A percentile compares a stretch with the other conserved stretches of the same genome.
Conservation (phyloP, 2,329 filamentous ascomycete species). For the Pseudogymnoascus sp. region DNA sequence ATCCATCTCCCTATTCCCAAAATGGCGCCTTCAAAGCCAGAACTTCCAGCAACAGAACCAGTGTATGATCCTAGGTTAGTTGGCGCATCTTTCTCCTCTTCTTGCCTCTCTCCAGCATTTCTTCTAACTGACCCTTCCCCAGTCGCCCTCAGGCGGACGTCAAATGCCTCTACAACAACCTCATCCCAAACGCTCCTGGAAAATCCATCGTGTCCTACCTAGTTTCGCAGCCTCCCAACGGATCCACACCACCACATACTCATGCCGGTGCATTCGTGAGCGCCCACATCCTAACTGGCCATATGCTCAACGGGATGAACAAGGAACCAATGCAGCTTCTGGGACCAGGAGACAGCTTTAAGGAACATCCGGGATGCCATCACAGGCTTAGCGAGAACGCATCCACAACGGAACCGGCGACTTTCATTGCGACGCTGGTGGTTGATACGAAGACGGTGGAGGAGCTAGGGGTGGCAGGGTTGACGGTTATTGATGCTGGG, state of each 20-base stretch:
- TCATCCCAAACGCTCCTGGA: constrained; percentile 34
- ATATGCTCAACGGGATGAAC: constrained; percentile 43
- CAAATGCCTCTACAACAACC: constrained; percentile 19
- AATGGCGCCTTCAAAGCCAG: not conserved
- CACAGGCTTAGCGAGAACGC: constrained; percentile 40
- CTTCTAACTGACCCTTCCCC: not conserved
- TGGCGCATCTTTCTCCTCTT: too few species aligned
- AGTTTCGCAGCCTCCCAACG: constrained; percentile 33
- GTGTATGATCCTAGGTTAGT: not conserved
- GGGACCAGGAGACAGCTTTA: constrained; percentile 33
- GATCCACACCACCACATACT: constrained; percentile 38
- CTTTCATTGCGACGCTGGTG: constrained; percentile 34
- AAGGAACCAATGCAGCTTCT: constrained; percentile 29
- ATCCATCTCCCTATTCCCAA: not conserved
- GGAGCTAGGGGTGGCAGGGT: constrained; percentile 24
- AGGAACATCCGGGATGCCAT: constrained; percentile 42
- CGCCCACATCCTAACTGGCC: constrained; percentile 34
- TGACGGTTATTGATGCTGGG: constrained; percentile 32
- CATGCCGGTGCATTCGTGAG: constrained; percentile 39
- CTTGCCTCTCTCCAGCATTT: not conserved
- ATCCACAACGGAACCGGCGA: constrained; percentile 32
- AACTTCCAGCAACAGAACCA: not conserved
- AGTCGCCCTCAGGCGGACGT: constrained; percentile 15
- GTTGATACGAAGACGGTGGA: constrained; percentile 35
- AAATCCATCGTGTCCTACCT: constrained; percentile 36